phyloP scores from a whole-genome alignment of 805 yeast genomes.

The Danielozyma ontarioensis region DNA sequence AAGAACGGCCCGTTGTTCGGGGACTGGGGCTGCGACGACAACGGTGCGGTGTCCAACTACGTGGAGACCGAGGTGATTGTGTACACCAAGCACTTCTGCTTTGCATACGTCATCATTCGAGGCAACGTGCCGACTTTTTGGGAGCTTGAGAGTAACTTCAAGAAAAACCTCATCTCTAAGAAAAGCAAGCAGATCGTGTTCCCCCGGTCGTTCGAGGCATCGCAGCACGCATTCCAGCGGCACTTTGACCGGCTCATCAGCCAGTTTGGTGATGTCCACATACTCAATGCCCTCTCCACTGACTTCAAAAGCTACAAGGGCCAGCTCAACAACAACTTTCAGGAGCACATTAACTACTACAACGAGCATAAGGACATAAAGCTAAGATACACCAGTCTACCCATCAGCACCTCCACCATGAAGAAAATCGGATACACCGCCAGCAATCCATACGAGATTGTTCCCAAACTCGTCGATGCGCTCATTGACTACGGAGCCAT shows the following conservation, averaged over 20 bases:
- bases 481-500: constrained; percentile 44
- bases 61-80: constrained; percentile 49
- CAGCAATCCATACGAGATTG: constrained; percentile 27
- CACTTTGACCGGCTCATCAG: constrained; percentile 44
- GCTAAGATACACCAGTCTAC: constrained; percentile 23
- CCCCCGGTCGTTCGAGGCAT: constrained; percentile 49
- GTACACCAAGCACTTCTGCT: constrained; percentile 35
- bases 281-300: constrained; percentile 44
- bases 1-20: constrained; percentile 50
- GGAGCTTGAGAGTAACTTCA: constrained; percentile 44
- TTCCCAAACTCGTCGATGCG: constrained; percentile 22
- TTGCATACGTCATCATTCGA: constrained; percentile 41
- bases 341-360: constrained; percentile 19
- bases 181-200: constrained; percentile 39
- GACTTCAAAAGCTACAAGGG: constrained; percentile 39
- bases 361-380: neutral
- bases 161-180: constrained; percentile 27
- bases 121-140: constrained; percentile 56
- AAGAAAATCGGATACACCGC: constrained; percentile 31
- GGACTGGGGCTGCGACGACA: constrained; percentile 54
- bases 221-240: constrained; percentile 45
- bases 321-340: constrained; percentile 37
- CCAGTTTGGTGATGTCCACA: constrained; percentile 47
- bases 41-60: constrained; percentile 47
- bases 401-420: constrained; percentile 26